Evolutionary conservation across 495 filamentous ascomycete genomes (phyloP).

Genomic region (Daldinia loculata): DNA sequence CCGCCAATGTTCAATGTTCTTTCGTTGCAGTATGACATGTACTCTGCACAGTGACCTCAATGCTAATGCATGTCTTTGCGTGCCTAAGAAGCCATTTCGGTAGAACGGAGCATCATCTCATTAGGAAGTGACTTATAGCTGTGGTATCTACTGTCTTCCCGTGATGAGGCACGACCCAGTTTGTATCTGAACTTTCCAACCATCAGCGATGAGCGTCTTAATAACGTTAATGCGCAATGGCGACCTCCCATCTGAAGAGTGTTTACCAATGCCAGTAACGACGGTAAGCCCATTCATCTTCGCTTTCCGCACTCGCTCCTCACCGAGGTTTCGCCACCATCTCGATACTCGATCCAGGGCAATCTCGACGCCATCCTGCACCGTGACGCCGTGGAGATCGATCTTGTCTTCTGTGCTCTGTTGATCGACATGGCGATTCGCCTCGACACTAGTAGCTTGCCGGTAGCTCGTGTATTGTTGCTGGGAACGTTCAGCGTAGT

Average conservation of each 20-base stretch:
- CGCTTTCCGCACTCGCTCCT: constrained; percentile 59
- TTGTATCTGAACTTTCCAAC: constrained; percentile 80
- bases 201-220: constrained; percentile 75
- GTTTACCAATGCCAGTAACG: constrained; percentile 80
- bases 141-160: constrained; percentile 54
- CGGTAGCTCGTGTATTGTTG: constrained; percentile 38
- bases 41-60: not conserved
- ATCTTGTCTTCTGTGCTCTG: constrained; percentile 66
- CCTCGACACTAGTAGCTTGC: constrained; percentile 45
- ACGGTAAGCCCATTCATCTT: constrained; percentile 66
- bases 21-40: not conserved
- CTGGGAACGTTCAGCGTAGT: constrained; percentile 49
- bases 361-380: constrained; percentile 81
- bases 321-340: constrained; percentile 84
- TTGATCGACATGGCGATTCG: constrained; percentile 67
- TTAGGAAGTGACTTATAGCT: not conserved
- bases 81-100: not conserved
- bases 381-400: constrained; percentile 87
- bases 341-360: constrained; percentile 67
- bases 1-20: constrained; percentile 9
- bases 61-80: not conserved
- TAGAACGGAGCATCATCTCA: not conserved
- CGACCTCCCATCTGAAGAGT: constrained; percentile 78
- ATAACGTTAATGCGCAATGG: constrained; percentile 82
- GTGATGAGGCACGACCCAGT: constrained; percentile 71